phyloP scores from a whole-genome alignment of 2,329 filamentous ascomycete genomes.

The Pseudogymnoascus pannorum region DNA sequence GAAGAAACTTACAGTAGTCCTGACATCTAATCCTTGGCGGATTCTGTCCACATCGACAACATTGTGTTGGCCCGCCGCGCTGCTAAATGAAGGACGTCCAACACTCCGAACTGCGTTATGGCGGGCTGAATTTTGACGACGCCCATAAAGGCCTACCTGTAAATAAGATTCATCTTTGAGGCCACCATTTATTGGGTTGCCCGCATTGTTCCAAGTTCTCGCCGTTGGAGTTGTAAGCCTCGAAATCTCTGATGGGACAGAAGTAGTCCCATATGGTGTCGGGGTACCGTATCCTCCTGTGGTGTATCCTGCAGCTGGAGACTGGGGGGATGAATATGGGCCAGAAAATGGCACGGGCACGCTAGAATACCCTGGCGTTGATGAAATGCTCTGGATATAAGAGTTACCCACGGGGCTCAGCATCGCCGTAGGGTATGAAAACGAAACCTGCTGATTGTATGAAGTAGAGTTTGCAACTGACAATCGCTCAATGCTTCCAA shows the following conservation, averaged over 20 bases:
- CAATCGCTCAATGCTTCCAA: conserved; percentile 10
- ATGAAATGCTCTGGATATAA: conserved; percentile 6
- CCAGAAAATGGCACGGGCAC: neutral
- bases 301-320: neutral
- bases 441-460: neutral
- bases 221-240: neutral
- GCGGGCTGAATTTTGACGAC: conserved; percentile 38
- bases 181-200: neutral
- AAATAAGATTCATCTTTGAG: neutral
- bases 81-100: conserved; percentile 37
- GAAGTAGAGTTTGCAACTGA: neutral
- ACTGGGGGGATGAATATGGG: conserved; percentile 11
- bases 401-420: conserved; percentile 15
- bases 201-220: neutral
- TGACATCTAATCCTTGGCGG: conserved; percentile 60
- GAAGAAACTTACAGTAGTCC: conserved; percentile 56
- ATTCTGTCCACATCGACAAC: conserved; percentile 56
- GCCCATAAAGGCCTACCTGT: conserved; percentile 15
- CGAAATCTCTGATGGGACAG: neutral
- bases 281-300: neutral
- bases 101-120: conserved; percentile 41
- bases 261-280: conserved; percentile 1
- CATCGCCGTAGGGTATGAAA: conserved; percentile 5
- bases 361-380: neutral
- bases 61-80: conserved; percentile 48